phyloP scores from a whole-genome alignment of 345 rosid species.

The Citrus unshiu region DNA sequence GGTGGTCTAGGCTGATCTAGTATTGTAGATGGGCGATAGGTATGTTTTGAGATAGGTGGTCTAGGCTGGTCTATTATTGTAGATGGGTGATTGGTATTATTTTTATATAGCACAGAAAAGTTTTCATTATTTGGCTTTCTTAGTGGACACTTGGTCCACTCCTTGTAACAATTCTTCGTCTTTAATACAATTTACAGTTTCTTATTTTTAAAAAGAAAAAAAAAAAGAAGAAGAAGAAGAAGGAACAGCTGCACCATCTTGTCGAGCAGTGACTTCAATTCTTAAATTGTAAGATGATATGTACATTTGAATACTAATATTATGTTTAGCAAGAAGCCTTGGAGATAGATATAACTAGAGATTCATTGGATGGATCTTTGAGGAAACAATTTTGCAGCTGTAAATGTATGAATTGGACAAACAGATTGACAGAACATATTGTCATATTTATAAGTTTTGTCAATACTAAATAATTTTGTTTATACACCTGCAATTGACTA shows the following conservation, averaged over 20 bases:
- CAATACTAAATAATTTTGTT: background rate
- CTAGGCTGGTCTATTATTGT: too few species aligned
- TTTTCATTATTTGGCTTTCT: too few species aligned
- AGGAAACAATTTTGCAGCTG: background rate
- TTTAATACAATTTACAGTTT: too few species aligned
- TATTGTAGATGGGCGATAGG: too few species aligned
- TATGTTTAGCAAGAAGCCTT: background rate
- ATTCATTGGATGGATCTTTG: background rate
- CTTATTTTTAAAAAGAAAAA: too few species aligned
- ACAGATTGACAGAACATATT: background rate
- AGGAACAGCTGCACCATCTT: background rate
- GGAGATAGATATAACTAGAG: background rate
- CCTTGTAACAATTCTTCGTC: too few species aligned
- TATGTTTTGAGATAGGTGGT: too few species aligned
- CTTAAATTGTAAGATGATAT: background rate
- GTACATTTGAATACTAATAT: background rate
- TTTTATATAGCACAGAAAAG: too few species aligned
- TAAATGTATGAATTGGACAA: background rate
- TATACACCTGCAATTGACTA: background rate
- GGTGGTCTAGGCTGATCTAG: too few species aligned
- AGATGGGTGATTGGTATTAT: too few species aligned
- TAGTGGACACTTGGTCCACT: too few species aligned
- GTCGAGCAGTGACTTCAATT: background rate
- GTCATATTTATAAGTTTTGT: background rate
- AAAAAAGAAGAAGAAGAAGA: too few species aligned